Evolutionary conservation across 768 basidiomycete genomes (phyloP).

Genomic region (Leccinum olivaceopallidum): DNA sequence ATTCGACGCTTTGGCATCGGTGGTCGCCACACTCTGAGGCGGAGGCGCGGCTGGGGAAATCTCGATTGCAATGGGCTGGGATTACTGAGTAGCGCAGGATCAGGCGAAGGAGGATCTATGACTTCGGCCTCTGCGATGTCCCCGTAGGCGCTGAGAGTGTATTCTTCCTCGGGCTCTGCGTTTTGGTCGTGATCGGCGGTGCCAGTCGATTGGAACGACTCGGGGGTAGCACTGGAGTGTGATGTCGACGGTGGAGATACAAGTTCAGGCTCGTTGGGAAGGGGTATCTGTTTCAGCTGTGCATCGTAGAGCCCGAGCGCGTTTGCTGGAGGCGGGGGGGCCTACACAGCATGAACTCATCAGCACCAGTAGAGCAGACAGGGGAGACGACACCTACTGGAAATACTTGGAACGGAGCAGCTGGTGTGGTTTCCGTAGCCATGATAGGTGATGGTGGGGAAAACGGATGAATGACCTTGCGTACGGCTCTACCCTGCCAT

Average conservation of each 20-base stretch:
- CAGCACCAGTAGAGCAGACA: no score
- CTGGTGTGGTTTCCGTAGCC: no score
- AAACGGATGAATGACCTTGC: no score
- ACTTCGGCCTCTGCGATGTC: slow-evolving; percentile 44
- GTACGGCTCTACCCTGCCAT: no score
- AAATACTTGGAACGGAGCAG: no score
- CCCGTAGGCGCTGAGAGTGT: slow-evolving; percentile 45
- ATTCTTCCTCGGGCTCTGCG: slow-evolving; percentile 32
- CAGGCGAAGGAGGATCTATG: slow-evolving; percentile 33
- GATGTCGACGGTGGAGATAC: not conserved
- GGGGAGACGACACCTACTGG: no score
- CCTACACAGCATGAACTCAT: no score
- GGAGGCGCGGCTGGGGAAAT: slow-evolving; percentile 19
- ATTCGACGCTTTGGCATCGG: slow-evolving; percentile 29
- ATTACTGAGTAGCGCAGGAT: not conserved
- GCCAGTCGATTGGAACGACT: not conserved
- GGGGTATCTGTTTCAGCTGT: not conserved
- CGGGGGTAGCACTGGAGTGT: not conserved
- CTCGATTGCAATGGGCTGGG: not conserved
- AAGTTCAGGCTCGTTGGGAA: not conserved
- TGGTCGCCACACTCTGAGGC: slow-evolving; percentile 28
- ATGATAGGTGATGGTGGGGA: no score
- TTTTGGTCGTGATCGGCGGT: not conserved
- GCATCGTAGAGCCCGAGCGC: no score
- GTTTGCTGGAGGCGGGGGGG: no score